phyloP scores from a whole-genome alignment of 2,329 filamentous ascomycete genomes.

The Clathrospora elynae region DNA sequence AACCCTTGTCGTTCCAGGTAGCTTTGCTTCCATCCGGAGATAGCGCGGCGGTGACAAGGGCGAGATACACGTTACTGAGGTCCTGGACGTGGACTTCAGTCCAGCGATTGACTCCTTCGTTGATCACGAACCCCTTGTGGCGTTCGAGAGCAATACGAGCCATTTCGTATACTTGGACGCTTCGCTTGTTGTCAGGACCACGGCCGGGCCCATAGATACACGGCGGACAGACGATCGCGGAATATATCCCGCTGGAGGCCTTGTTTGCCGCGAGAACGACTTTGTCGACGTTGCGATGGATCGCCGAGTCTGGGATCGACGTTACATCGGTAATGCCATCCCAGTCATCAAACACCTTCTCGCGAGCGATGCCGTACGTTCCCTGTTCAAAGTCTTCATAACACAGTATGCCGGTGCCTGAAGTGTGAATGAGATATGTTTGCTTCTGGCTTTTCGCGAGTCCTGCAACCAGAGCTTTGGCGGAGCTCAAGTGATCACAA shows the following conservation, averaged over 20 bases:
- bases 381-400: neutral
- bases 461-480: neutral
- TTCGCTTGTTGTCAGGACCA: slow-evolving; percentile 58
- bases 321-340: too few species aligned
- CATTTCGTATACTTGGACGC: slow-evolving; percentile 62
- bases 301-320: too few species aligned
- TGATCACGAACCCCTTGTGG: slow-evolving; percentile 57
- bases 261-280: slow-evolving; percentile 14
- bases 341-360: too few species aligned
- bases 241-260: slow-evolving; percentile 21
- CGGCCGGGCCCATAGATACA: slow-evolving; percentile 64
- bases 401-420: neutral
- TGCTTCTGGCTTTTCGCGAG: neutral
- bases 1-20: slow-evolving; percentile 62
- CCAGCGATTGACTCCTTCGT: slow-evolving; percentile 61
- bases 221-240: slow-evolving; percentile 65
- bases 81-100: slow-evolving; percentile 63
- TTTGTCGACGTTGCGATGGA: slow-evolving; percentile 25
- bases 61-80: slow-evolving; percentile 57
- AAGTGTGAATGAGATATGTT: too few species aligned
- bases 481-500: neutral
- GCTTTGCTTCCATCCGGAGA: slow-evolving; percentile 24
- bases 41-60: slow-evolving; percentile 60
- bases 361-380: too few species aligned
- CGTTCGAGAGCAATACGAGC: slow-evolving; percentile 55